These are phyloP conservation scores for Leonotis leonurus DNA, from an alignment of 257 asterid genomes.

Conservation along the genomic window DNA sequence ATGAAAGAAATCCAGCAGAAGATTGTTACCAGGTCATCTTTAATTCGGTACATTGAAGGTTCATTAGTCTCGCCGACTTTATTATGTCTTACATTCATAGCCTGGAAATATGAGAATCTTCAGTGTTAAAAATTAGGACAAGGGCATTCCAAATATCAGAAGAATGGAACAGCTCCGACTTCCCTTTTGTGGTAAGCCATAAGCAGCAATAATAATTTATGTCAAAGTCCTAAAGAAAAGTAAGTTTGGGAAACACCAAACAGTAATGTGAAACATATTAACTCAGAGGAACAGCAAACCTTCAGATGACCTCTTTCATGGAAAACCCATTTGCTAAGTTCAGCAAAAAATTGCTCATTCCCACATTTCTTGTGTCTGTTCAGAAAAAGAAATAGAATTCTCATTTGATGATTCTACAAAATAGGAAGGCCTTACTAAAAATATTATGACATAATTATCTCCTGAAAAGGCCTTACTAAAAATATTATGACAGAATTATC, in stretches of 20 bases:
- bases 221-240: neutral
- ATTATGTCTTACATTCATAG: slow-evolving; percentile 69
- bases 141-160: too few species aligned
- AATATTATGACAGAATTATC: too few species aligned
- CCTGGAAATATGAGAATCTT: slow-evolving; percentile 36
- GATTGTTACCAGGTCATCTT: slow-evolving; percentile 67
- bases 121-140: neutral
- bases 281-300: slow-evolving; percentile 34
- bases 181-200: too few species aligned
- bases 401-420: neutral
- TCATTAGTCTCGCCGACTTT: slow-evolving; percentile 74
- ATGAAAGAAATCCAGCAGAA: slow-evolving; percentile 5
- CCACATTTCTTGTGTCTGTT: slow-evolving; percentile 64
- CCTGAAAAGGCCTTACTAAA: too few species aligned
- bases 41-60: slow-evolving; percentile 86
- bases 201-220: too few species aligned
- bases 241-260: neutral
- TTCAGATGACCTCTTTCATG: slow-evolving; percentile 87
- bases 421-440: neutral
- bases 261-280: neutral
- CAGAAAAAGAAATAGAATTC: slow-evolving; percentile 7
- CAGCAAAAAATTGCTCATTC: slow-evolving; percentile 67
- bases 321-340: slow-evolving; percentile 89
- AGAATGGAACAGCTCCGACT: neutral
- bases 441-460: neutral